A percentile compares a stretch with the other conserved stretches of the same genome.
Evolutionary conservation across 2,329 filamentous ascomycete species (phyloP).

Genomic region (Myriosclerotinia curreyana): DNA sequence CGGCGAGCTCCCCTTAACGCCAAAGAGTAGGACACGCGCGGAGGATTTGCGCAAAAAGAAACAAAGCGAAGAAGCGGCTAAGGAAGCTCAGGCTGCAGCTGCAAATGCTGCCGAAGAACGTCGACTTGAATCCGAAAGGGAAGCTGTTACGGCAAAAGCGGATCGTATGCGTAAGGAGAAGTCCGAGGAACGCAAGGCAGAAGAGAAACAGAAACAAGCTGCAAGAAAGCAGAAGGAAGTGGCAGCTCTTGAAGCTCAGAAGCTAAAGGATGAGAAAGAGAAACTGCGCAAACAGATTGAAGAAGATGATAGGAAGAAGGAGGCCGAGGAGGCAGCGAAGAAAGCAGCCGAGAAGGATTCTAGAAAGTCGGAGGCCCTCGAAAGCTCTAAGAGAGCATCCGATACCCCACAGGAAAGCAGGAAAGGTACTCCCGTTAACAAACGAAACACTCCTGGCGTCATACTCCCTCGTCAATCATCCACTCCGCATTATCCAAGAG

Average conservation of each 20-base stretch:
- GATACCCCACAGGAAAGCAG: conserved; percentile 7
- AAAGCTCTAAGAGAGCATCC: conserved; percentile 4
- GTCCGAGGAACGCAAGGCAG: conserved; percentile 23
- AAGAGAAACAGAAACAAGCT: conserved; percentile 24
- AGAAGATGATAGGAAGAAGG: conserved; percentile 27
- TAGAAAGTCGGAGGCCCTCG: conserved; percentile 1
- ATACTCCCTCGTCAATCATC: conserved; percentile 30
- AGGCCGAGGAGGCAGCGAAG: conserved; percentile 20
- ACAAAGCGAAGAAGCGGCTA: conserved; percentile 26
- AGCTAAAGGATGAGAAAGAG: conserved; percentile 28
- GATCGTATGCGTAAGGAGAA: conserved; percentile 27
- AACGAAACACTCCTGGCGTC: conserved; percentile 20
- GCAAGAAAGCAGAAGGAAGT: conserved; percentile 22
- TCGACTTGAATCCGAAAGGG: conserved; percentile 27
- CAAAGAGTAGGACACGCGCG: conserved; percentile 31
- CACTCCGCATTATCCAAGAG: conserved; percentile 33
- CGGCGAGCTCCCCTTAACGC: conserved; percentile 32
- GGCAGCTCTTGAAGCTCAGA: conserved; percentile 23
- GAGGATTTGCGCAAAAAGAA: conserved; percentile 25
- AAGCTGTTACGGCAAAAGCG: conserved; percentile 27
- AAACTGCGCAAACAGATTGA: conserved; percentile 18
- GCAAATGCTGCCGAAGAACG: conserved; percentile 31
- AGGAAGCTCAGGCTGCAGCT: conserved; percentile 26
- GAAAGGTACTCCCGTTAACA: conserved; percentile 20
- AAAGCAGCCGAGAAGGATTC: conserved; percentile 17